Evolutionary conservation across 108 stramenopile genomes (phyloP), one percentile per base, ranked within the genome.

Genomic region (Skeletonema menzelii): DNA sequence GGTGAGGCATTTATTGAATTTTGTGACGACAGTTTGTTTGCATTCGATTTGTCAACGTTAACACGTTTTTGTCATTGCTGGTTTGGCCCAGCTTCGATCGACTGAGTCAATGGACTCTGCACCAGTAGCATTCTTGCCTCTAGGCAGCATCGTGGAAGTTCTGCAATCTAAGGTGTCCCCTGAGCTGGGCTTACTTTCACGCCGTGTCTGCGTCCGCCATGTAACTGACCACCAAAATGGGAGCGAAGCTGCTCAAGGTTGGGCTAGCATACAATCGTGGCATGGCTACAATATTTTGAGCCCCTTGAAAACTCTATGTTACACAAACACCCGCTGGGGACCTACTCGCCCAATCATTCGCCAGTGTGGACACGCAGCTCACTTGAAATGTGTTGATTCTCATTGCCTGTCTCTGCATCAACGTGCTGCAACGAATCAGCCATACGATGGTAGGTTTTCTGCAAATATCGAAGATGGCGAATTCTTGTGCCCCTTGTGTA

Each of bases 281-380:
- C 86, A 91, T 59, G 94, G 94, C 2, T 95, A 95, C 64, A 78
- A 84, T n/a, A 95, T 95, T 69, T 69, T 95, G 56, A 89, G 90
- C 67, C 91, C 94, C 4, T 69, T 95, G 31, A 83, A 79, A 10
- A 77, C 83, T 8, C 66, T 92, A 0, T 95, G 94, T 69, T 95
- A 87, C 72, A 87, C 82, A 12, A 92, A 91, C 72, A 80, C 88
- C 0, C 68, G 90, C 28, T 96, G 95, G 95, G 93, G 93, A 20
- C 73, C 83, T 17, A 96, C 95, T 14, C 86, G 95, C 55, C 95
- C 95, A 8, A 85, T 96, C 49, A 72, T 96, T 20, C 82, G 83
- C 20, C 88, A 86, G 57, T 99, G 98, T 72, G 97, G 99, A 14
- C 99, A 99, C 84, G 96, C 97, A 24, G 95, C 96, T n/a, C 99